Conservation (phyloP, 164 flowering plant species). For the Santalum album region DNA sequence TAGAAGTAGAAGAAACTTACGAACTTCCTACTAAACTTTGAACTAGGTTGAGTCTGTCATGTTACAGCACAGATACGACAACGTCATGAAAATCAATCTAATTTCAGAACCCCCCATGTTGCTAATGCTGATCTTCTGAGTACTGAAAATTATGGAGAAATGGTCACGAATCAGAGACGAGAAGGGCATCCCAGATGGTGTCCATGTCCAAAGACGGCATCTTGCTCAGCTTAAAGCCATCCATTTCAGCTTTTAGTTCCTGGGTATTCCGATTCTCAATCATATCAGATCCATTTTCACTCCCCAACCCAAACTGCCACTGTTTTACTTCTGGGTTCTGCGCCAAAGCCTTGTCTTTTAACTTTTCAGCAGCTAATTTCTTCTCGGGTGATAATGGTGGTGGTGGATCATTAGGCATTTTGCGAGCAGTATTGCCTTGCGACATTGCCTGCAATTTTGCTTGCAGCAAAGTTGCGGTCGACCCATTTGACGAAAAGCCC, state of each 20-base stretch:
- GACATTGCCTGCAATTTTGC: slow-evolving; percentile 55
- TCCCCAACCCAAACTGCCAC: slow-evolving; percentile 19
- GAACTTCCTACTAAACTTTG: too few relatives aligned
- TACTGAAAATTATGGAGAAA: neutral
- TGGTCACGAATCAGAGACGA: slow-evolving; percentile 30
- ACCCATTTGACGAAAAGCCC: slow-evolving; percentile 25
- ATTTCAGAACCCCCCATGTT: too few relatives aligned
- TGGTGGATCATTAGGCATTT: slow-evolving; percentile 6
- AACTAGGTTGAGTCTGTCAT: too few relatives aligned
- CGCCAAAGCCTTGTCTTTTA: neutral
- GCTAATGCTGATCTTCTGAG: too few relatives aligned
- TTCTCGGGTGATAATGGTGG: slow-evolving; percentile 8
- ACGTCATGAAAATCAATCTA: too few relatives aligned
- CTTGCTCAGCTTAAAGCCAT: slow-evolving; percentile 53
- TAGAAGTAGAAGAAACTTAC: too few relatives aligned
- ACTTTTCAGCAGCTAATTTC: neutral
- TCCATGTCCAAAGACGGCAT: slow-evolving; percentile 86
- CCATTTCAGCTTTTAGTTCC: slow-evolving; percentile 20
- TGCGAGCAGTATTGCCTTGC: slow-evolving; percentile 14
- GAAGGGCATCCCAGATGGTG: slow-evolving; percentile 64
- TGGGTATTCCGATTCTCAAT: slow-evolving; percentile 14
- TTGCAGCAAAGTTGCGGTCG: slow-evolving; percentile 59
- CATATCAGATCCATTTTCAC: slow-evolving; percentile 18
- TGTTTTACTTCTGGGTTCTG: slow-evolving; percentile 17
- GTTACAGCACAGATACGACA: too few relatives aligned